phyloP scores from a whole-genome alignment of 139 green algal genomes.

The Dunaliella primolecta region DNA sequence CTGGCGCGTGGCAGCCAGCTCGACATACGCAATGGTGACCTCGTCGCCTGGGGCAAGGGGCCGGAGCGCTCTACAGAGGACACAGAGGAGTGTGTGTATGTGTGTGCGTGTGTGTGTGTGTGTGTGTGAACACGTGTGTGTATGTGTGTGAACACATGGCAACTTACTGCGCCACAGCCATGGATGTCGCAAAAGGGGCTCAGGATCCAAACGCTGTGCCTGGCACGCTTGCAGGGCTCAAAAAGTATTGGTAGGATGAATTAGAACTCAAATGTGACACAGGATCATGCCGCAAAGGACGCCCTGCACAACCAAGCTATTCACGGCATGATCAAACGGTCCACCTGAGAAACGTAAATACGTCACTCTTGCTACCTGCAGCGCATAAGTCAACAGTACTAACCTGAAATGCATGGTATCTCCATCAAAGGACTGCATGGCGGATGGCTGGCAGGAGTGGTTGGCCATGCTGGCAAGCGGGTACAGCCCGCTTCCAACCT shows the following conservation, averaged over 20 bases:
- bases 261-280: no score
- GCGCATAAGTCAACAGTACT: no score
- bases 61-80: slow-evolving; percentile 52
- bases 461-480: slow-evolving; percentile 67
- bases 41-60: slow-evolving; percentile 53
- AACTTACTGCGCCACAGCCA: no score
- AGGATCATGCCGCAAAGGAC: no score
- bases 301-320: no score
- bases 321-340: no score
- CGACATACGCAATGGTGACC: slow-evolving; percentile 73
- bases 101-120: neutral
- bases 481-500: slow-evolving; percentile 63
- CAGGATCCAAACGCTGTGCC: no score
- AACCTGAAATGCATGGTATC: slow-evolving; percentile 61
- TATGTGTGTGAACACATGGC: neutral
- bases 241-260: no score
- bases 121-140: neutral
- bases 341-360: no score
- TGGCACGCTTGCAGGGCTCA: no score
- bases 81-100: slow-evolving; percentile 4
- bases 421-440: slow-evolving; percentile 60
- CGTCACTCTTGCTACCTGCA: no score
- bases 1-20: slow-evolving; percentile 61
- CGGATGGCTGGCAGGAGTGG: slow-evolving; percentile 67
- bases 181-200: no score